Evolutionary conservation across 108 stramenopile genomes (phyloP).

Genomic region (Discostella pseudostelligera): DNA sequence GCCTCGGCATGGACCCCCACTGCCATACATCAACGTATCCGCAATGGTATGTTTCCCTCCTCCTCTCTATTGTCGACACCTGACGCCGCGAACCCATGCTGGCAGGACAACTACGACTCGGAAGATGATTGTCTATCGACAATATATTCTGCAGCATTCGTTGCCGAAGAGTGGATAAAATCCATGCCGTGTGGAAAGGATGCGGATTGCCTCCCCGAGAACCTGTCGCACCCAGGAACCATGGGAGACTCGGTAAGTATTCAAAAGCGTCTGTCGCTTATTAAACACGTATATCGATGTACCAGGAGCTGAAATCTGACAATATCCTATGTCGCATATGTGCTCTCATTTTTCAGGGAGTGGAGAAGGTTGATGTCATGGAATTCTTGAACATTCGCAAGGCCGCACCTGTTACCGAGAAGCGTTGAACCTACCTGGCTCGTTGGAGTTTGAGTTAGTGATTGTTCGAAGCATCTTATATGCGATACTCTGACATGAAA

Average conservation of each 20-base stretch:
- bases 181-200: slow-evolving; percentile 49
- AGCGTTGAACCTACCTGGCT: not conserved
- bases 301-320: not conserved
- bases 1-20: slow-evolving; percentile 14
- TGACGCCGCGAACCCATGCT: slow-evolving; percentile 43
- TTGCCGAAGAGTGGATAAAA: slow-evolving; percentile 52
- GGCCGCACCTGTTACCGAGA: slow-evolving; percentile 28
- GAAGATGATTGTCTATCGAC: slow-evolving; percentile 49
- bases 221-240: slow-evolving; percentile 38
- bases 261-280: not conserved
- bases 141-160: slow-evolving; percentile 41
- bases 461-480: too few species aligned
- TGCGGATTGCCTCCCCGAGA: slow-evolving; percentile 47
- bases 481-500: too few species aligned
- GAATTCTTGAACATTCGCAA: slow-evolving; percentile 45
- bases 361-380: slow-evolving; percentile 51
- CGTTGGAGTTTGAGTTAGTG: too few species aligned
- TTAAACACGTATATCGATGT: too few species aligned
- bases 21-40: slow-evolving; percentile 5
- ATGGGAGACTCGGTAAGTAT: slow-evolving; percentile 28
- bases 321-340: too few species aligned
- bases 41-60: slow-evolving; percentile 1
- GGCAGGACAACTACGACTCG: slow-evolving; percentile 48
- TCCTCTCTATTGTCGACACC: slow-evolving; percentile 19
- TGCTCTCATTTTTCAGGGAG: slow-evolving; percentile 10